These are phyloP conservation scores for Somion occarium DNA, from an alignment of 1,284 basidiomycete genomes.

Conservation along the genomic window DNA sequence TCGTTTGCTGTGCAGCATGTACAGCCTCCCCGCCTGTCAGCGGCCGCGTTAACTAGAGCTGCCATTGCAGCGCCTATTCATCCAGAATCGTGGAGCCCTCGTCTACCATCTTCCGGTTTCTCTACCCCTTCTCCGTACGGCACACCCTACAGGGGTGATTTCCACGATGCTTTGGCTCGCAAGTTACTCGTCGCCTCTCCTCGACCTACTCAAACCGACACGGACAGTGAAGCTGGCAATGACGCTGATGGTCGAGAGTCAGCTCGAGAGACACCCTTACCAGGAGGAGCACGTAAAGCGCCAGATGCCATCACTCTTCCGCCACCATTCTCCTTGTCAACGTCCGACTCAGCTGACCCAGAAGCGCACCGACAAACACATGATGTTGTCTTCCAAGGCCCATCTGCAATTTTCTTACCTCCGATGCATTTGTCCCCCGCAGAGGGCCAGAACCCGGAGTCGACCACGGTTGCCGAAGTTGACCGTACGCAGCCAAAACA, in stretches of 20 bases:
- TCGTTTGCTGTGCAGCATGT: conserved; percentile 63
- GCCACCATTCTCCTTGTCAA: conserved; percentile 42
- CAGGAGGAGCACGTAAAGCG: conserved; percentile 1
- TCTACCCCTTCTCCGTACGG: conserved; percentile 43
- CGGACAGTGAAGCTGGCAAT: conserved; percentile 23
- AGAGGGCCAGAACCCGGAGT: neutral
- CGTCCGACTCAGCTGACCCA: conserved; percentile 15
- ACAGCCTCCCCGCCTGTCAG: conserved; percentile 32
- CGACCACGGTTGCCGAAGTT: neutral
- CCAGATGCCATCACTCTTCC: conserved; percentile 27
- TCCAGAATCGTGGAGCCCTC: conserved; percentile 39
- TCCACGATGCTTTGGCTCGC: conserved; percentile 46
- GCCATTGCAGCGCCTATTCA: conserved; percentile 12
- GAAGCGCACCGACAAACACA: conserved; percentile 10
- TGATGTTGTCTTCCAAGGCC: conserved; percentile 44
- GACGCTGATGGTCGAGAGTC: conserved; percentile 21
- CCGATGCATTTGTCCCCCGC: conserved; percentile 21
- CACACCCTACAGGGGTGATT: conserved; percentile 32
- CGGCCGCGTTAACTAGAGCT: conserved; percentile 14
- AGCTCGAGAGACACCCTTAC: conserved; percentile 16
- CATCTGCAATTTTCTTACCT: conserved; percentile 46
- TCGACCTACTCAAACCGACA: conserved; percentile 15
- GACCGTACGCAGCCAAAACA: conserved; percentile 10
- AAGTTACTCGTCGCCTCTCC: conserved; percentile 42
- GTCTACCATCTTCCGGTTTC: conserved; percentile 39